phyloP scores from a whole-genome alignment of 2,329 filamentous ascomycete genomes.

The Nakataea oryzae region DNA sequence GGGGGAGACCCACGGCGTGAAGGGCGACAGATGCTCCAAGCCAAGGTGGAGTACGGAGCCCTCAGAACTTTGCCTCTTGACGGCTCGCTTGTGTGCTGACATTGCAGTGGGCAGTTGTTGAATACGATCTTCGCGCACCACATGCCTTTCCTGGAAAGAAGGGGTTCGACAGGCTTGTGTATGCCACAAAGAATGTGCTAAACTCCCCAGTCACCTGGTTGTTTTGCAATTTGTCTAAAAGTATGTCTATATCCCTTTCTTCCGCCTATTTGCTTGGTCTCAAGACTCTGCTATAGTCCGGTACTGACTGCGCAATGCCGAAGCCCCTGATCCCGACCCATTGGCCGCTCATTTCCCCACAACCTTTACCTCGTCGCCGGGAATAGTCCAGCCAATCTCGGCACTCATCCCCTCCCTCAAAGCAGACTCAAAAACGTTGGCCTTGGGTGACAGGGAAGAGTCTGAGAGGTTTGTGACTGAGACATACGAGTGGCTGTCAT shows the following conservation, averaged over 20 bases:
- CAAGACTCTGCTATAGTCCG: no score
- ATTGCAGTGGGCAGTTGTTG: slow-evolving; percentile 45
- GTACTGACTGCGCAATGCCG: neutral
- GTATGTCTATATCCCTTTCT: slow-evolving; percentile 18
- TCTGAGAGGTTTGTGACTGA: slow-evolving; percentile 54
- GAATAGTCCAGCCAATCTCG: slow-evolving; percentile 14
- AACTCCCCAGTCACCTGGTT: slow-evolving; percentile 63
- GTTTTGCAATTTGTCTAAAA: slow-evolving; percentile 51
- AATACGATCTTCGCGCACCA: slow-evolving; percentile 61
- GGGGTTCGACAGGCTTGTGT: slow-evolving; percentile 66
- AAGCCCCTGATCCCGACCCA: slow-evolving; percentile 39
- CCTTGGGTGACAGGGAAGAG: slow-evolving; percentile 29
- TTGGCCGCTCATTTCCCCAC: slow-evolving; percentile 32
- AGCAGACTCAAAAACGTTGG: slow-evolving; percentile 18
- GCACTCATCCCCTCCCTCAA: slow-evolving; percentile 22
- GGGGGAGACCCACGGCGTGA: slow-evolving; percentile 54
- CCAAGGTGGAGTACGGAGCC: slow-evolving; percentile 59
- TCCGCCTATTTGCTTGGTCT: slow-evolving; percentile 8
- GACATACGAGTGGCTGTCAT: slow-evolving; percentile 64
- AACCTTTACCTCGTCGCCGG: slow-evolving; percentile 26
- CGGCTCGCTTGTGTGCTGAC: slow-evolving; percentile 15
- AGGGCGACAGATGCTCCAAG: slow-evolving; percentile 49
- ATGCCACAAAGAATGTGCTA: slow-evolving; percentile 72
- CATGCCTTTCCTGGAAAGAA: slow-evolving; percentile 79
- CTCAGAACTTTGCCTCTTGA: neutral